Conservation (phyloP, 225 moss, liverwort and hornwort species). For the Sphagnum tenellum region DNA sequence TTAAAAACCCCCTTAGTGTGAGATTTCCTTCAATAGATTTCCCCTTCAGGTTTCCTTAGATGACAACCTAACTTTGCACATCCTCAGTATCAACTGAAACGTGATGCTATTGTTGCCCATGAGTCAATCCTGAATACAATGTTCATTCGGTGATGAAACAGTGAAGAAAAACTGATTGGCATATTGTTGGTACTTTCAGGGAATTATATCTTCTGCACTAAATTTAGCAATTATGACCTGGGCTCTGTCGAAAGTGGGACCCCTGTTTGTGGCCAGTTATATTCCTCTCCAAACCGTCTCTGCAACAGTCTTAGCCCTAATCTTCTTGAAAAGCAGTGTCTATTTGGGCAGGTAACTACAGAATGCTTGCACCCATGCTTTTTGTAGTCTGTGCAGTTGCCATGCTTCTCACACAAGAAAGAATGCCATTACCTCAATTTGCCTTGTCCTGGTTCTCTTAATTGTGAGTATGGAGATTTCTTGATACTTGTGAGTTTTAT, state of each 20-base stretch:
- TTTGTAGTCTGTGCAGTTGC: not conserved
- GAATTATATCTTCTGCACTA: constrained; percentile 60
- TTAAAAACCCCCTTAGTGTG: too few relatives aligned
- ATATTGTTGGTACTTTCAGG: constrained; percentile 20
- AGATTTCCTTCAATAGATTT: too few relatives aligned
- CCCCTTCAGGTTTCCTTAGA: too few relatives aligned
- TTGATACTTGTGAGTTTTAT: not conserved
- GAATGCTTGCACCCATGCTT: not conserved
- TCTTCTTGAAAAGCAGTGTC: constrained; percentile 38
- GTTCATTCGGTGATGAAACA: too few relatives aligned
- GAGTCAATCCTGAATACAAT: too few relatives aligned
- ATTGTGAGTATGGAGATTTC: not conserved
- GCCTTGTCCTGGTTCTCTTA: not conserved
- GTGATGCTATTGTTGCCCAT: too few relatives aligned
- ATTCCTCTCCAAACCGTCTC: constrained; percentile 55
- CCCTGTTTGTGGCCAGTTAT: constrained; percentile 73
- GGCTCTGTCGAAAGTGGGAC: constrained; percentile 70
- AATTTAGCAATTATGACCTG: constrained; percentile 57
- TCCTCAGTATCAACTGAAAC: too few relatives aligned
- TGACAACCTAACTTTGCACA: too few relatives aligned
- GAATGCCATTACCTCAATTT: not conserved
- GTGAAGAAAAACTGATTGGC: too few relatives aligned
- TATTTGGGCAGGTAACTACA: constrained; percentile 58
- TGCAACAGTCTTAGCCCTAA: constrained; percentile 38
- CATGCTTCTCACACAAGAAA: not conserved